These are phyloP conservation scores for Nepenthes gracilis DNA, from an alignment of 148 eudicot species.

Conservation along the genomic window DNA sequence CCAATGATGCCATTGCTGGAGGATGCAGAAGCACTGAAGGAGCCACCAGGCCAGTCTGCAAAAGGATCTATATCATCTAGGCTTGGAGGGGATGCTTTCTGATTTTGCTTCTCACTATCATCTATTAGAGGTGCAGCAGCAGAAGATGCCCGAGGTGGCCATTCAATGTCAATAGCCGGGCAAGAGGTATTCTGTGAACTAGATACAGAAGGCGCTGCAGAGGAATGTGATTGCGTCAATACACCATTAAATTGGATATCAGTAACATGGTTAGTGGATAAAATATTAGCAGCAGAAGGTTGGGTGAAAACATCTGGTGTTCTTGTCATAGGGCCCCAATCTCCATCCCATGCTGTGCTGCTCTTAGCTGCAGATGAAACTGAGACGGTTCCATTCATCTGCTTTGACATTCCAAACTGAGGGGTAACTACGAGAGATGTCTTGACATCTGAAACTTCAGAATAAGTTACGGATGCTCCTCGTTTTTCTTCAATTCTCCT, in stretches of 20 bases:
- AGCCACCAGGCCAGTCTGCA: constrained; percentile 76
- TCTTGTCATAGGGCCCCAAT: constrained; percentile 47
- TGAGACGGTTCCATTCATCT: constrained; percentile 21
- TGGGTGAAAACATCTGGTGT: constrained; percentile 19
- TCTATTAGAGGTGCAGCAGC: constrained; percentile 21
- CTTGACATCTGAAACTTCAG: constrained; percentile 47
- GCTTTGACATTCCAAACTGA: constrained; percentile 21
- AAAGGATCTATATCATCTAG: constrained; percentile 80
- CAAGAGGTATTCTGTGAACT: constrained; percentile 39
- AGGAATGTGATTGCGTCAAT: constrained; percentile 13
- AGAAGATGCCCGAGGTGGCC: constrained; percentile 73
- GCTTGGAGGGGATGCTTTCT: constrained; percentile 24
- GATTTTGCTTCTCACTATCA: constrained; percentile 21
- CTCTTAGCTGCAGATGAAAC: constrained; percentile 35
- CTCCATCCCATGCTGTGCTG: constrained; percentile 81
- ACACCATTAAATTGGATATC: constrained; percentile 13
- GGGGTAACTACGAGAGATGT: constrained; percentile 25
- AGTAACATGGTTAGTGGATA: constrained; percentile 26
- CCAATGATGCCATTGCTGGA: constrained; percentile 22
- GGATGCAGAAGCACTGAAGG: constrained; percentile 20
- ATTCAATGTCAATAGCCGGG: constrained; percentile 74
- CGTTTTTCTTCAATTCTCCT: constrained; percentile 91
- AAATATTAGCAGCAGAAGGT: constrained; percentile 16
- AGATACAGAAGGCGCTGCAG: constrained; percentile 24
- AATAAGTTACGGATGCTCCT: constrained; percentile 70